Evolutionary conservation across 2,329 filamentous ascomycete genomes (phyloP).

Genomic region (Trematosphaeria pertusa): DNA sequence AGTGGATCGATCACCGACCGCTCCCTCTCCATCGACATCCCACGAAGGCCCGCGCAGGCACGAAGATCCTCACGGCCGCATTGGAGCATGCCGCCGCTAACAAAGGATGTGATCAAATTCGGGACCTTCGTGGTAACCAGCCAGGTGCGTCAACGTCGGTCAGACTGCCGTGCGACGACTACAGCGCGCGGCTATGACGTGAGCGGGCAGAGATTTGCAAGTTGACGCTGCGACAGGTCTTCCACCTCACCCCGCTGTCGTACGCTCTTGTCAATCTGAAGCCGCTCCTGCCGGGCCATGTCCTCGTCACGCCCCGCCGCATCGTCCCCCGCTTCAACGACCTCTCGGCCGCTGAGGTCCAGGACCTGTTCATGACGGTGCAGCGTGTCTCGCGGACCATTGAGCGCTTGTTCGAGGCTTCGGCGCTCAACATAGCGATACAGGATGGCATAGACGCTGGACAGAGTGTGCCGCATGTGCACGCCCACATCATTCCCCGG

Average conservation of each 20-base stretch:
- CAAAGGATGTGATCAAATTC: slow-evolving; percentile 51
- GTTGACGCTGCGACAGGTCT: too few relatives aligned
- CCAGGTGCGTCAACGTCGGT: slow-evolving; percentile 46
- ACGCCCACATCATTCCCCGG: slow-evolving; percentile 89
- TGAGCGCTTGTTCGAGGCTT: slow-evolving; percentile 65
- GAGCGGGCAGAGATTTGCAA: neutral
- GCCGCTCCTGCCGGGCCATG: slow-evolving; percentile 89
- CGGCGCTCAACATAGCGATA: slow-evolving; percentile 91
- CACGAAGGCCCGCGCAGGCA: too few relatives aligned
- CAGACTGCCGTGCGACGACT: too few relatives aligned
- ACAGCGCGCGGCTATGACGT: neutral
- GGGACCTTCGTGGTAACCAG: slow-evolving; percentile 53
- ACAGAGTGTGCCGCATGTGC: slow-evolving; percentile 92
- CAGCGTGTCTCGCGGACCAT: slow-evolving; percentile 83
- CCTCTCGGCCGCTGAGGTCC: slow-evolving; percentile 73
- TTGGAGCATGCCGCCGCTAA: slow-evolving; percentile 45
- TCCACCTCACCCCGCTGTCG: slow-evolving; percentile 78
- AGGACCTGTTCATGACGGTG: slow-evolving; percentile 86
- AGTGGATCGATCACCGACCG: too few relatives aligned
- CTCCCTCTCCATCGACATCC: too few relatives aligned
- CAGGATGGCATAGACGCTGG: slow-evolving; percentile 91
- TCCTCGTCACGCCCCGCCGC: slow-evolving; percentile 81
- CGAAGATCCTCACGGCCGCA: neutral
- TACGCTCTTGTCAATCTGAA: slow-evolving; percentile 96
- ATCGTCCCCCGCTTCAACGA: slow-evolving; percentile 76